Percentiles rank a stretch among this genome's conserved stretches.
Conservation (phyloP, 768 basidiomycete genomes). For the Cystofilobasidium bisporidii region DNA sequence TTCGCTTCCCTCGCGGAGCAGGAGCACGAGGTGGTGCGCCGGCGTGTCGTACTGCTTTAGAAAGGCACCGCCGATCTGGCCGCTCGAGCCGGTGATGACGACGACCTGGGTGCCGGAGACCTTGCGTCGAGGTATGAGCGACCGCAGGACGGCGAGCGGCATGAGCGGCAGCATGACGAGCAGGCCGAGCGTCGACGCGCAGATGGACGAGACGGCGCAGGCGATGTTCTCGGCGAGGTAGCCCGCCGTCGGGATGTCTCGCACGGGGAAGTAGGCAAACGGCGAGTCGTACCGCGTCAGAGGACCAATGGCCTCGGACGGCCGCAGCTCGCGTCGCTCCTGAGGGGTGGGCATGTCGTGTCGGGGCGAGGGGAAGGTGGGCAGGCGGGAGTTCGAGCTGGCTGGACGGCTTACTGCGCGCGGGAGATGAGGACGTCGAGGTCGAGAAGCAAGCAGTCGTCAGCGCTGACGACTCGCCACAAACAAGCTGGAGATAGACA, state of each 20-base stretch:
- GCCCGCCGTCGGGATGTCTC: not conserved
- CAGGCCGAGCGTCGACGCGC: not conserved
- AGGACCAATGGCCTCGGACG: not conserved
- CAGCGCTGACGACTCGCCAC: too few relatives aligned
- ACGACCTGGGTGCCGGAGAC: not conserved
- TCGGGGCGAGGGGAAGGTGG: too few relatives aligned
- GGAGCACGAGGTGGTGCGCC: not conserved
- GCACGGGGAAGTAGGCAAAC: not conserved
- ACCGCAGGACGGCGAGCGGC: slow-evolving; percentile 2
- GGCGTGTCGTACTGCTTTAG: slow-evolving; percentile 9
- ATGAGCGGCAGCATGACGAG: not conserved
- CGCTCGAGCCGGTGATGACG: slow-evolving; percentile 1
- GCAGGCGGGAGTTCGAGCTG: not conserved
- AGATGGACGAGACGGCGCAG: not conserved
- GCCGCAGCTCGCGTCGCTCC: not conserved
- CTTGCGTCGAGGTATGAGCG: not conserved
- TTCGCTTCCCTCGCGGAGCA: not conserved
- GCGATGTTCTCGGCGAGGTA: slow-evolving; percentile 16
- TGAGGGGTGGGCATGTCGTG: not conserved
- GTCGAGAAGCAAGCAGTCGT: too few relatives aligned
- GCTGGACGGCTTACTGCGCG: too few relatives aligned
- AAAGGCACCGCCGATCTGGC: slow-evolving; percentile 9
- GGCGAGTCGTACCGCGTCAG: not conserved
- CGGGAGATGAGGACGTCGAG: too few relatives aligned
- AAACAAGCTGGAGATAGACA: too few relatives aligned